Conservation (phyloP, 2,329 filamentous ascomycete species). For the Chalara sp. region DNA sequence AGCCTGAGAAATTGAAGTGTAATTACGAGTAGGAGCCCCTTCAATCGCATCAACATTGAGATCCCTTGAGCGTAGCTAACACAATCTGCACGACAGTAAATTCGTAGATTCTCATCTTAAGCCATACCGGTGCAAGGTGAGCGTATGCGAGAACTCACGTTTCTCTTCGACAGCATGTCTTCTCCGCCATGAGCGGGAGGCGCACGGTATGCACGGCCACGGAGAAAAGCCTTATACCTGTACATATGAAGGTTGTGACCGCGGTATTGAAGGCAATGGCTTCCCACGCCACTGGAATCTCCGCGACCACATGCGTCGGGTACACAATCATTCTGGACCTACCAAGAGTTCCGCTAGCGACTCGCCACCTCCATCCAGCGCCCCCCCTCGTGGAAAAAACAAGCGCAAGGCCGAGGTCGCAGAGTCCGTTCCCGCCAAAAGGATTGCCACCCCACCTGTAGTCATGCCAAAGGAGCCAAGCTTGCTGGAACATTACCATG, state of each 20-base stretch:
- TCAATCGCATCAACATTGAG: too few species aligned
- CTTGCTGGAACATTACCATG: conserved; percentile 21
- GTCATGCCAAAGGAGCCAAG: conserved; percentile 21
- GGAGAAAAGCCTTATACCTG: conserved; percentile 90
- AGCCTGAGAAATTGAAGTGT: conserved; percentile 94
- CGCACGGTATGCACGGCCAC: conserved; percentile 91
- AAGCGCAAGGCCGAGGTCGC: conserved; percentile 23
- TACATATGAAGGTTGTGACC: conserved; percentile 80
- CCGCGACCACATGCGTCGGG: conserved; percentile 93
- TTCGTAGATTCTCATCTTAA: conserved; percentile 95
- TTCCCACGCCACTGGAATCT: conserved; percentile 96
- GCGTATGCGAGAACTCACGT: conserved; percentile 73
- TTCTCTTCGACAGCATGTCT: conserved; percentile 96
- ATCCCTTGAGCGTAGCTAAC: too few species aligned
- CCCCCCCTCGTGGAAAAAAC: conserved; percentile 17
- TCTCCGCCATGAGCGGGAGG: conserved; percentile 90
- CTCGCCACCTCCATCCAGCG: conserved; percentile 19
- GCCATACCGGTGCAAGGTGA: conserved; percentile 89
- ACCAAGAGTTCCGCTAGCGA: conserved; percentile 20
- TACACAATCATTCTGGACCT: conserved; percentile 53
- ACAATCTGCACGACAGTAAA: conserved; percentile 54
- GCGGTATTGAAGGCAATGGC: conserved; percentile 73
- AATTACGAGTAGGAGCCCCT: conserved; percentile 79
- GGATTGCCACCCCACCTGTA: conserved; percentile 17
- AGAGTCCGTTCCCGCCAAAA: conserved; percentile 18